These are phyloP conservation scores for Botrytis sinoallii DNA, from an alignment of 2,329 filamentous ascomycete genomes.

Conservation along the genomic window DNA sequence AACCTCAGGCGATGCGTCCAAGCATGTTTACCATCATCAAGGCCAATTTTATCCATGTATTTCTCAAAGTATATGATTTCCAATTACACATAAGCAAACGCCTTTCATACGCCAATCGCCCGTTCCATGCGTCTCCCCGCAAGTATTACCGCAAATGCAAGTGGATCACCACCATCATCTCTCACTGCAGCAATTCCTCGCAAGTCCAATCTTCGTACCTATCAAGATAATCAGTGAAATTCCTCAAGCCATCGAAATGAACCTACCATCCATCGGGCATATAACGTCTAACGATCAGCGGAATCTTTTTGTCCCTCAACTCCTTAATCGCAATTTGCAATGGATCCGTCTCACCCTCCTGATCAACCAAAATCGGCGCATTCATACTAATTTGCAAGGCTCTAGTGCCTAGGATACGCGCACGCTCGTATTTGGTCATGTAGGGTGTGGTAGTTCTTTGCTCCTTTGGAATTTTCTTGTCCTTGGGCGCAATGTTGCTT, in stretches of 20 bases:
- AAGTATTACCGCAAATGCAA: slow-evolving; percentile 16
- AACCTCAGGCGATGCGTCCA: neutral
- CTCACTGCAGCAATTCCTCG: slow-evolving; percentile 71
- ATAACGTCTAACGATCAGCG: slow-evolving; percentile 89
- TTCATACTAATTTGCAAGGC: slow-evolving; percentile 99
- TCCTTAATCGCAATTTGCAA: slow-evolving; percentile 98
- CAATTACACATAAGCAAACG: slow-evolving; percentile 15
- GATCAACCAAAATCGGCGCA: slow-evolving; percentile 90
- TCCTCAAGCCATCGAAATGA: neutral
- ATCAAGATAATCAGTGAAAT: slow-evolving; percentile 14
- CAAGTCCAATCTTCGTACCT: slow-evolving; percentile 97
- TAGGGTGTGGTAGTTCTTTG: slow-evolving; percentile 92
- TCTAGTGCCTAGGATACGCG: slow-evolving; percentile 86
- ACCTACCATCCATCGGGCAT: slow-evolving; percentile 93
- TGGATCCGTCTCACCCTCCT: slow-evolving; percentile 96
- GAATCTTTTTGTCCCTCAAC: slow-evolving; percentile 97
- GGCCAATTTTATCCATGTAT: neutral
- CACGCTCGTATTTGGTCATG: slow-evolving; percentile 99
- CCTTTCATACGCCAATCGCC: slow-evolving; percentile 35
- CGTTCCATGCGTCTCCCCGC: slow-evolving; percentile 27
- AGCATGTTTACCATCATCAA: neutral
- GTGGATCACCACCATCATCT: slow-evolving; percentile 10
- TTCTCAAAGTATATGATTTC: neutral
- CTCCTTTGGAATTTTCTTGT: slow-evolving; percentile 88
- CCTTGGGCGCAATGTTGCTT: slow-evolving; percentile 56